Evolutionary conservation across 768 basidiomycete species (phyloP).

Genomic region (Trametes maxima): DNA sequence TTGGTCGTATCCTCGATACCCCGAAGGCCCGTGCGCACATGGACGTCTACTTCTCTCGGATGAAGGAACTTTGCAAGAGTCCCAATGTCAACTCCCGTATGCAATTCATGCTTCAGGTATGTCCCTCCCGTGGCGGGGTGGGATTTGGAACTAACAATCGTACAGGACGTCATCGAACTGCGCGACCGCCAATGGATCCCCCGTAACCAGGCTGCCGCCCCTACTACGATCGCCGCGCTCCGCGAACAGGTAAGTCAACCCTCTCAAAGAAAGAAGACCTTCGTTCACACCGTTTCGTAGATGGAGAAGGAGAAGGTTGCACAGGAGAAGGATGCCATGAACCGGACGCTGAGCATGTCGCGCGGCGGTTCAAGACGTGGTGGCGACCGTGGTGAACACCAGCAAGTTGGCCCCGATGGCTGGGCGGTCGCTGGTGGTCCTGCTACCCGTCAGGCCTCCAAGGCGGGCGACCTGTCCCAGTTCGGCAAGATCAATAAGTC

Average conservation of each 20-base stretch:
- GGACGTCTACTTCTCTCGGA: conserved; percentile 91
- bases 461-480: conserved; percentile 83
- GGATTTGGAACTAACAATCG: background rate
- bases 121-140: conserved; percentile 27
- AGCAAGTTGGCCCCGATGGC: conserved; percentile 75
- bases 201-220: conserved; percentile 73
- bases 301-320: conserved; percentile 90
- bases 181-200: conserved; percentile 81
- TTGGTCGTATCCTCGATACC: conserved; percentile 82
- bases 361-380: conserved; percentile 91
- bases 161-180: conserved; percentile 87
- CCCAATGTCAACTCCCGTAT: conserved; percentile 81
- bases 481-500: conserved; percentile 85
- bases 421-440: conserved; percentile 67
- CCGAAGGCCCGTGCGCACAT: conserved; percentile 81
- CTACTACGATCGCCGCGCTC: conserved; percentile 85
- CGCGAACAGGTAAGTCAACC: conserved; percentile 72
- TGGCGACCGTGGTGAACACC: conserved; percentile 60
- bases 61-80: conserved; percentile 81
- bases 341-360: conserved; percentile 76
- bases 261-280: conserved; percentile 6
- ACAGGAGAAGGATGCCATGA: conserved; percentile 68
- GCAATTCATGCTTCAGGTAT: conserved; percentile 93
- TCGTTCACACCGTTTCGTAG: conserved; percentile 39
- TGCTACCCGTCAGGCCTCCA: conserved; percentile 57